Evolutionary conservation across 2,329 filamentous ascomycete genomes (phyloP).

Genomic region (Colletotrichum agaves): DNA sequence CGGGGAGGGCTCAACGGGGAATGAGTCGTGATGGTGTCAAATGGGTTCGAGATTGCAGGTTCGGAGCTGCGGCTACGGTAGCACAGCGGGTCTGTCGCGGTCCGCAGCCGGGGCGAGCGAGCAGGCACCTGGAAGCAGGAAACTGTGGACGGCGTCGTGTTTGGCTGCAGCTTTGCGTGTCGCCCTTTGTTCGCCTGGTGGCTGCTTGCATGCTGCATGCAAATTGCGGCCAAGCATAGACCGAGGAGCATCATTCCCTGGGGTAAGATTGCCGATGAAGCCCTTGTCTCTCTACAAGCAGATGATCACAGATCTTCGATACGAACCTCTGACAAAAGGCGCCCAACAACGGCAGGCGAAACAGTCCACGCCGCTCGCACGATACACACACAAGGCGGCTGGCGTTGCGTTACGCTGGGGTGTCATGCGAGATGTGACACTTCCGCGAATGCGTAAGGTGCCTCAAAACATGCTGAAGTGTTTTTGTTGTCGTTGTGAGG

Average conservation of each 20-base stretch:
- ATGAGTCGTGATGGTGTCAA: not conserved
- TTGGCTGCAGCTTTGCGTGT: not conserved
- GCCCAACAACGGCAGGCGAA: not conserved
- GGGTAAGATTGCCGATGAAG: not conserved
- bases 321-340: not conserved
- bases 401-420: not conserved
- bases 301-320: not conserved
- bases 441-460: constrained; percentile 4
- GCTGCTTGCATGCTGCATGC: constrained; percentile 28
- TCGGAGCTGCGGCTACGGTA: not conserved
- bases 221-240: not conserved
- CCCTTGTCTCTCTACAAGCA: not conserved
- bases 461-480: not conserved
- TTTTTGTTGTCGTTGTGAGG: no score
- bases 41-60: not conserved
- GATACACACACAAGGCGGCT: not conserved
- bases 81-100: not conserved
- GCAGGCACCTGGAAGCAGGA: not conserved
- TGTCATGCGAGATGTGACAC: constrained; percentile 20
- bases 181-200: constrained; percentile 3
- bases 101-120: not conserved
- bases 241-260: not conserved
- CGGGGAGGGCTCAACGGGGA: not conserved
- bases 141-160: constrained; percentile 4
- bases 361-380: not conserved